Conservation (phyloP, 2,329 filamentous ascomycete species). For the Nemania diffusa region DNA sequence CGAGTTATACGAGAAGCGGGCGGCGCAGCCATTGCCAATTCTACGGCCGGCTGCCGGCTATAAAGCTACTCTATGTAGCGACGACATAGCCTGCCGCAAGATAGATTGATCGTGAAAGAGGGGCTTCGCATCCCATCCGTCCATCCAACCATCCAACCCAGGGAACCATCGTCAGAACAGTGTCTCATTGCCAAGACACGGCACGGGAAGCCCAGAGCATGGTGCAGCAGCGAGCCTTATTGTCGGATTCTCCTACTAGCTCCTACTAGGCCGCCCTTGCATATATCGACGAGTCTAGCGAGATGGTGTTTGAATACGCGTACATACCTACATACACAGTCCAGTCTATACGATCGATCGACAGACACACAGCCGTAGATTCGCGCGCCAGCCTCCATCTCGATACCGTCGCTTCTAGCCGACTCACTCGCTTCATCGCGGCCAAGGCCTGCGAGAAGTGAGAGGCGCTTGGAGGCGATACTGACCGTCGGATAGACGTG, state of each 20-base stretch:
- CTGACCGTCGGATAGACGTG: slow-evolving; percentile 38
- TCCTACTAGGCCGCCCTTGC: slow-evolving; percentile 21
- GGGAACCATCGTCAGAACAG: neutral
- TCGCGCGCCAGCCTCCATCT: neutral
- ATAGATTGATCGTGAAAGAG: slow-evolving; percentile 8
- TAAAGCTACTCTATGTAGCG: slow-evolving; percentile 16
- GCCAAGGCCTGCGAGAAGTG: slow-evolving; percentile 25
- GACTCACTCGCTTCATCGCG: slow-evolving; percentile 14
- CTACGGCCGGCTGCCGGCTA: slow-evolving; percentile 18
- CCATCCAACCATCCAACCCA: too few relatives aligned
- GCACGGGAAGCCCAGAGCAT: slow-evolving; percentile 30
- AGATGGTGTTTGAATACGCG: neutral
- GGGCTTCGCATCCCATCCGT: slow-evolving; percentile 3
- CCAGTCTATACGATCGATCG: slow-evolving; percentile 11
- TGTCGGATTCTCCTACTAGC: slow-evolving; percentile 21
- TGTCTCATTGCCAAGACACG: slow-evolving; percentile 36
- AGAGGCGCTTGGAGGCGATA: slow-evolving; percentile 22
- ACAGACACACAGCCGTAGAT: neutral
- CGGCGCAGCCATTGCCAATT: slow-evolving; percentile 2
- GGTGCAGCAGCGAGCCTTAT: slow-evolving; percentile 27
- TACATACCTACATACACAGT: neutral
- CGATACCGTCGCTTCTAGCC: slow-evolving; percentile 10
- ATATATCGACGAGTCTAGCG: slow-evolving; percentile 14
- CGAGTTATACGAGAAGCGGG: slow-evolving; percentile 4
- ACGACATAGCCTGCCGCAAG: slow-evolving; percentile 22